Conservation (phyloP, 2,329 filamentous ascomycete genomes). For the Leptographium galeiforme region DNA sequence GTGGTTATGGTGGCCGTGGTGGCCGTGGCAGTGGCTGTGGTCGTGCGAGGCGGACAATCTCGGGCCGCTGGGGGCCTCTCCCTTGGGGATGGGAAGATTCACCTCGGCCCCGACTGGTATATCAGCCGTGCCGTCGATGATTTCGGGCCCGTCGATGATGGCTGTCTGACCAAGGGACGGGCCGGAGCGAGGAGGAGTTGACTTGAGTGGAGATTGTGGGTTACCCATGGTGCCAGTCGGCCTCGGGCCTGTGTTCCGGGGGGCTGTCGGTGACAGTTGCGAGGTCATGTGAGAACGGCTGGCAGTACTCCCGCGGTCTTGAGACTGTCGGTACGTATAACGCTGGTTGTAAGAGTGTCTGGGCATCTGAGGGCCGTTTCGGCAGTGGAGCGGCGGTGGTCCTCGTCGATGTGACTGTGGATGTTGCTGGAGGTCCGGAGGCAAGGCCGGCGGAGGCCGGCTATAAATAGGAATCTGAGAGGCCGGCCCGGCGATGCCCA, state of each 20-base stretch:
- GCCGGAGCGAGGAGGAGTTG: neutral
- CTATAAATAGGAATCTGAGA: conserved; percentile 1
- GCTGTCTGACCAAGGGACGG: neutral
- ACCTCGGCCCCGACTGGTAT: neutral
- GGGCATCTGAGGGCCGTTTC: too few relatives aligned
- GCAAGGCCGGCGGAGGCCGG: neutral
- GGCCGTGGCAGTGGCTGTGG: neutral
- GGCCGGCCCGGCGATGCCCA: neutral
- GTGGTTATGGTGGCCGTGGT: neutral
- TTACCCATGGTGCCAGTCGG: neutral
- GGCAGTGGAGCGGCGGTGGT: neutral
- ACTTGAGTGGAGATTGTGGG: neutral
- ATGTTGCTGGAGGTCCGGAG: neutral
- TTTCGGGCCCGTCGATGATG: neutral
- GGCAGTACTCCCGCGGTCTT: neutral
- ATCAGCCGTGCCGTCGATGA: neutral
- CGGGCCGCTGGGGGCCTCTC: neutral
- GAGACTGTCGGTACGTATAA: neutral
- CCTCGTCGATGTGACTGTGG: neutral
- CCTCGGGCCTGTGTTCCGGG: neutral
- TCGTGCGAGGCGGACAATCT: neutral
- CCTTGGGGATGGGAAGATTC: neutral
- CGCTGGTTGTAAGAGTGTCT: too few relatives aligned
- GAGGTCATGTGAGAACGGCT: neutral
- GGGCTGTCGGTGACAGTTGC: too few relatives aligned